Percentiles rank a stretch among this genome's conserved stretches.
phyloP scores from a whole-genome alignment of 1,284 basidiomycete genomes.

The Volvariella surrecta region DNA sequence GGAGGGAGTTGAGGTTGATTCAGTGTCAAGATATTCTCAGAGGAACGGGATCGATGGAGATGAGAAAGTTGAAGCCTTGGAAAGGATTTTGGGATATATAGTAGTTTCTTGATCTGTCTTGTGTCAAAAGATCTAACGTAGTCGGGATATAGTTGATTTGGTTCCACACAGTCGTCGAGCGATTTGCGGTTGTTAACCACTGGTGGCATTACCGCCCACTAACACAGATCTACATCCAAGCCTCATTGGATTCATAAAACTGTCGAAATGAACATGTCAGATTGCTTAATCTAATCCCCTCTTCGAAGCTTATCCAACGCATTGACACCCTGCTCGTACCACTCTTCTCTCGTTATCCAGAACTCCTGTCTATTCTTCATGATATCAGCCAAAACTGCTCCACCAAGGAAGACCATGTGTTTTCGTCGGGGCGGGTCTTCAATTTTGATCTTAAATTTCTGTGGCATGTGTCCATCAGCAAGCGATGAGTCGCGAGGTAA shows the following conservation, averaged over 20 bases:
- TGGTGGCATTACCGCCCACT: no score
- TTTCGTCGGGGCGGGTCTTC: conserved; percentile 97
- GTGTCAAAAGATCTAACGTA: no score
- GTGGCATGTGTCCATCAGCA: conserved; percentile 5
- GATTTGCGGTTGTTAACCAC: no score
- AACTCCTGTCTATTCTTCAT: conserved; percentile 95
- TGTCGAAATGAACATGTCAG: no score
- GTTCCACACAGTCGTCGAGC: no score
- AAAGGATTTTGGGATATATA: conserved; percentile 25
- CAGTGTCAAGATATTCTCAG: conserved; percentile 57
- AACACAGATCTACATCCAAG: no score
- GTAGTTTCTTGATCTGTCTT: no score
- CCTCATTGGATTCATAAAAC: no score
- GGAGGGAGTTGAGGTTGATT: conserved; percentile 75
- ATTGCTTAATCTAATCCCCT: conserved; percentile 31
- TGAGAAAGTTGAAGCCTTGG: conserved; percentile 27
- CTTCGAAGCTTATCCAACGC: conserved; percentile 80
- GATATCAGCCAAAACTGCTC: conserved; percentile 94
- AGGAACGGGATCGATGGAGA: conserved; percentile 18
- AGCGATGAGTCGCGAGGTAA: conserved; percentile 4
- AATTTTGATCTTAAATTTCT: conserved; percentile 99
- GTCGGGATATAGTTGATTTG: no score
- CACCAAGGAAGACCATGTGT: conserved; percentile 99
- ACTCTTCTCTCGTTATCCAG: conserved; percentile 91
- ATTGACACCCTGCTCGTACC: conserved; percentile 82